Conservation (phyloP, 106 monocot genomes). For the Dendrobium officinale region DNA sequence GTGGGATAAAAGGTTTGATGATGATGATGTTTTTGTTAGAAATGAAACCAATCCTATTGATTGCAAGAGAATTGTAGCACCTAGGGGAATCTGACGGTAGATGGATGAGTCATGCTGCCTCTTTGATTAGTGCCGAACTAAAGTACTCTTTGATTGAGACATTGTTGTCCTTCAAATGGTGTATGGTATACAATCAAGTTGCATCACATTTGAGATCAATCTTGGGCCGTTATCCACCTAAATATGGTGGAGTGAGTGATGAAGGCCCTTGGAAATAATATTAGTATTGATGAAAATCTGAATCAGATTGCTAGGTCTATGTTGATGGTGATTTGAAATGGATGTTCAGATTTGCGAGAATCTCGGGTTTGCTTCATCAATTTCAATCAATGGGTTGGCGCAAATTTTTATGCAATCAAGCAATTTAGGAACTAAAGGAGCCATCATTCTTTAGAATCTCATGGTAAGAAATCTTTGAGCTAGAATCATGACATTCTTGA, state of each 20-base stretch:
- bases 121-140: neutral
- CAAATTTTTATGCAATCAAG: neutral
- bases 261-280: no score
- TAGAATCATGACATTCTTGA: neutral
- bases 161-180: neutral
- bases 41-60: no score
- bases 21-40: neutral
- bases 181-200: no score
- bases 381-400: no score
- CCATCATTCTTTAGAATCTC: neutral
- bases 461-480: neutral
- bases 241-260: neutral
- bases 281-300: no score
- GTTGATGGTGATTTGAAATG: neutral
- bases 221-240: neutral
- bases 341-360: neutral
- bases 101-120: neutral
- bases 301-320: neutral
- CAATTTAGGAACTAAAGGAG: neutral
- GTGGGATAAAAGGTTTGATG: no score
- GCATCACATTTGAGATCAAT: no score
- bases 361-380: neutral
- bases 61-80: neutral
- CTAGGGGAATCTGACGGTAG: neutral
- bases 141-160: neutral